Conservation (phyloP, 768 basidiomycete species). For the Leccinum boreale region DNA sequence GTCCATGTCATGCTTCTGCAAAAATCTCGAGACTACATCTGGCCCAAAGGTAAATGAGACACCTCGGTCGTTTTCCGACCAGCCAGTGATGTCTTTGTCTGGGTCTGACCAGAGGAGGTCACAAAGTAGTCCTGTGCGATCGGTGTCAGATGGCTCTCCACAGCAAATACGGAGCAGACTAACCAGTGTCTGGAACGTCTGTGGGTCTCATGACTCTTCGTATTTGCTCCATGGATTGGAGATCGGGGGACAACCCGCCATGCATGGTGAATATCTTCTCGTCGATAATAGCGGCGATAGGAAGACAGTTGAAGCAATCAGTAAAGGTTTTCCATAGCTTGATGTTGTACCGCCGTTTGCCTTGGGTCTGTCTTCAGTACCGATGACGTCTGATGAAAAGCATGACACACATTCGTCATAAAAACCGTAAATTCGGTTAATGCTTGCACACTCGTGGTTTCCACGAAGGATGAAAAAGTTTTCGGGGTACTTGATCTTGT, state of each 20-base stretch:
- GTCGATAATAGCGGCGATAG: constrained; percentile 99
- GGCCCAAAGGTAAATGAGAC: constrained; percentile 99
- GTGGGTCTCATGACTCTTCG: constrained; percentile 98
- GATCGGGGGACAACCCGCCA: constrained; percentile 92
- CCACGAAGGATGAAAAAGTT: constrained; percentile 99
- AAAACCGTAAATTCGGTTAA: constrained; percentile 99
- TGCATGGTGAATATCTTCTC: constrained; percentile 99
- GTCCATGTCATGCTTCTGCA: constrained; percentile 99
- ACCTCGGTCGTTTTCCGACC: constrained; percentile 99
- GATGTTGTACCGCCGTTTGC: constrained; percentile 99
- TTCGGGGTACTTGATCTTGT: constrained; percentile 99
- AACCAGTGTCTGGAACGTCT: constrained; percentile 97
- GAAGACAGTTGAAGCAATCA: constrained; percentile 99
- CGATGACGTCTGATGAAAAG: neutral
- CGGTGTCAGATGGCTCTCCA: constrained; percentile 4
- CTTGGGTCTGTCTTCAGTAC: constrained; percentile 40
- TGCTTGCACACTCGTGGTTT: constrained; percentile 99
- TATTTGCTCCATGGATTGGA: constrained; percentile 99
- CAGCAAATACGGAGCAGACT: constrained; percentile 13
- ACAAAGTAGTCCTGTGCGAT: constrained; percentile 74
- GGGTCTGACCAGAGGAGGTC: constrained; percentile 99
- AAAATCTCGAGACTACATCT: constrained; percentile 95
- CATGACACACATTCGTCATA: constrained; percentile 92
- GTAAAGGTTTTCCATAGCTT: constrained; percentile 99
- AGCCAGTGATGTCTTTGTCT: constrained; percentile 98